Evolutionary conservation across 495 filamentous ascomycete genomes (phyloP), one percentile per base, ranked within the genome.

Genomic region (Lophiostoma macrostomum): DNA sequence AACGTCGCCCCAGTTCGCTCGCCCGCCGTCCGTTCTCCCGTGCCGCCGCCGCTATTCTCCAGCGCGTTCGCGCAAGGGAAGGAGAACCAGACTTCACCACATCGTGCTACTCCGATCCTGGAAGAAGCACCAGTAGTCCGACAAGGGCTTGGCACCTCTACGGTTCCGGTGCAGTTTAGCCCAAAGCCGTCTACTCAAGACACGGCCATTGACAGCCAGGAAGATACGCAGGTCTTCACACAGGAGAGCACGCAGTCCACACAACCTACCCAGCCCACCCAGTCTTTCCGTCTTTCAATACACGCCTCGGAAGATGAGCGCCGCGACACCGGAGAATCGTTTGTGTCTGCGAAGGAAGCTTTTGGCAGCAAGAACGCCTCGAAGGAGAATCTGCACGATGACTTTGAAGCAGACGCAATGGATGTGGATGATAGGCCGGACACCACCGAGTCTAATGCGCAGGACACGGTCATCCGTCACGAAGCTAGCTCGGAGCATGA

Each of bases 321-420:
- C 20, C 75, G 75, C 40, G 76, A 74, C 30, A 78, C 78, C 18
- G 79, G 81, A 31, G 75, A 71, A 4, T 85, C 80, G 0, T 88
- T 86, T 64, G 78, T 85, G 32, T 85, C 86, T 5, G 82, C 85
- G 1, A 80, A 80, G 58, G 83, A 88, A 60, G 78, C 58, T 42
- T 77, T 58, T 62, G 68, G 3, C 50, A 74, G 35, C 69, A 75
- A 54, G 36, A 49, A 50, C 39, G 47, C 23, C 0, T 57, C 53
- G 20, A 53, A 53, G 34, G 53, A 62, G 20, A 41, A 57, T 36
- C 18, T 52, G 31, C 37, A 14, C 38, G 13, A 44, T 2, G 19
- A 36, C 4, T 41, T 31, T 23, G 24, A 49, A 23, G 34, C 14
- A 16, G 49, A 53, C 18, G 42, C 2, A 19, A 58, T 52, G 30